Evolutionary conservation across 352 stramenopile genomes (phyloP).

Genomic region (Globisporangium apiculatum): DNA sequence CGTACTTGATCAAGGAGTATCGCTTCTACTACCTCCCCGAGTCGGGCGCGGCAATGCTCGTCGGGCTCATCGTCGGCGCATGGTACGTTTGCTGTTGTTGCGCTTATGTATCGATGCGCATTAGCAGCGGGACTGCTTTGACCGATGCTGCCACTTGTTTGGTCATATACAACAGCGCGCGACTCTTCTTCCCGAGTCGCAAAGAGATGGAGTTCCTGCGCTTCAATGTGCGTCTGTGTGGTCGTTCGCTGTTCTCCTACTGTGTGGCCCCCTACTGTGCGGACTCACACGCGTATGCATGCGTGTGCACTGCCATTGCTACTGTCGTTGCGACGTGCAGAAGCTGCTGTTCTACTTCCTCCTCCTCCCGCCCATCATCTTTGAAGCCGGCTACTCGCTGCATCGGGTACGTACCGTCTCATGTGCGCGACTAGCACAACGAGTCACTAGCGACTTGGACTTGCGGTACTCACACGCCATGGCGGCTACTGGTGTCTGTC

Average conservation of each 20-base stretch:
- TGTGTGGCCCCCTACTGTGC: too few relatives aligned
- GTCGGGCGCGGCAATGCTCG: slow-evolving; percentile 85
- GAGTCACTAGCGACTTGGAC: too few relatives aligned
- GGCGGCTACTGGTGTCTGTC: too few relatives aligned
- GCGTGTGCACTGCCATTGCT: not conserved
- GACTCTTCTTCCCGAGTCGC: slow-evolving; percentile 74
- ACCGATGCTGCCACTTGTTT: too few relatives aligned
- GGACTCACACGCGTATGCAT: not conserved
- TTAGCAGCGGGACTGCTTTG: too few relatives aligned
- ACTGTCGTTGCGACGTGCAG: slow-evolving; percentile 12
- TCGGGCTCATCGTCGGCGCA: slow-evolving; percentile 84
- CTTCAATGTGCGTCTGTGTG: slow-evolving; percentile 56
- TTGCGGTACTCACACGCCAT: too few relatives aligned
- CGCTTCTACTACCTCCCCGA: slow-evolving; percentile 89
- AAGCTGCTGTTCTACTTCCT: slow-evolving; percentile 96
- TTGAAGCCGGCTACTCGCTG: slow-evolving; percentile 94
- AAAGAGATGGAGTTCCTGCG: slow-evolving; percentile 89
- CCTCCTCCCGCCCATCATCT: slow-evolving; percentile 96
- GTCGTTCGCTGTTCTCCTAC: not conserved
- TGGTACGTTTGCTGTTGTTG: slow-evolving; percentile 23
- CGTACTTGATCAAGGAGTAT: slow-evolving; percentile 89
- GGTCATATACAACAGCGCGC: slow-evolving; percentile 27
- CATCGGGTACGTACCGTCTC: slow-evolving; percentile 33
- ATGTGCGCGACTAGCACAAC: too few relatives aligned
- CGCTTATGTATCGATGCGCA: too few relatives aligned